A percentile compares a stretch with the other conserved stretches of the same genome.
phyloP scores from a whole-genome alignment of 192 early-diverging fungal species.

The Coemansia sp. region DNA sequence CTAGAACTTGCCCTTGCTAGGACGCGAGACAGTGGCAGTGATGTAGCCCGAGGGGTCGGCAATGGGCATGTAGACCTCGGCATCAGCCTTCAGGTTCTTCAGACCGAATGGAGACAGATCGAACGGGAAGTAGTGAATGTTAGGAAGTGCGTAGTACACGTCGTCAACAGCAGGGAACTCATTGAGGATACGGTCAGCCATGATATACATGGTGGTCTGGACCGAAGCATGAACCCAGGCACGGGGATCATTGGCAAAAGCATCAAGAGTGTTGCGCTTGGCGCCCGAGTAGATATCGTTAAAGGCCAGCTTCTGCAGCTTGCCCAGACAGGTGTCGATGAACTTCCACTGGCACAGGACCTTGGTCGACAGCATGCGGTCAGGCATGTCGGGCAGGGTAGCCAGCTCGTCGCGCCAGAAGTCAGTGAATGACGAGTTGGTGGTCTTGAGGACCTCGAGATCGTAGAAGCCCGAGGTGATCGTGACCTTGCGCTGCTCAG shows the following conservation, averaged over 20 bases:
- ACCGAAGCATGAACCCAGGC: slow-evolving; percentile 67
- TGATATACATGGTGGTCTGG: slow-evolving; percentile 77
- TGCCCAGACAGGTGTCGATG: slow-evolving; percentile 8
- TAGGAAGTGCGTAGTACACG: slow-evolving; percentile 71
- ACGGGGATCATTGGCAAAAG: slow-evolving; percentile 71
- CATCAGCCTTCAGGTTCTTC: slow-evolving; percentile 63
- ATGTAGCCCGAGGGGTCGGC: slow-evolving; percentile 74
- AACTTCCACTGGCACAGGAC: slow-evolving; percentile 69
- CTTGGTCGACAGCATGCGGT: slow-evolving; percentile 74
- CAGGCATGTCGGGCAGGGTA: slow-evolving; percentile 68
- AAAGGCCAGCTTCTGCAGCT: slow-evolving; percentile 49
- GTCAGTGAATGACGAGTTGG: slow-evolving; percentile 73
- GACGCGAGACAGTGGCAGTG: slow-evolving; percentile 21
- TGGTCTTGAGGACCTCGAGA: slow-evolving; percentile 79
- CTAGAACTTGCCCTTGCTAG: neutral
- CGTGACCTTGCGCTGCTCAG: slow-evolving; percentile 15
- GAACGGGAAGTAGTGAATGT: slow-evolving; percentile 73
- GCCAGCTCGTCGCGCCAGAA: slow-evolving; percentile 73
- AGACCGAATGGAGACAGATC: slow-evolving; percentile 70
- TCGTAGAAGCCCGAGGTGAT: slow-evolving; percentile 68
- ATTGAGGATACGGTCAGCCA: slow-evolving; percentile 64
- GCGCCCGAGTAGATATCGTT: slow-evolving; percentile 57
- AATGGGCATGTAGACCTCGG: slow-evolving; percentile 71
- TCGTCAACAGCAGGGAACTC: slow-evolving; percentile 58
- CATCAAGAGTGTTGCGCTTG: slow-evolving; percentile 65